These are phyloP conservation scores for Castanospermum australe DNA, from an alignment of 306 rosid genomes.

Conservation along the genomic window DNA sequence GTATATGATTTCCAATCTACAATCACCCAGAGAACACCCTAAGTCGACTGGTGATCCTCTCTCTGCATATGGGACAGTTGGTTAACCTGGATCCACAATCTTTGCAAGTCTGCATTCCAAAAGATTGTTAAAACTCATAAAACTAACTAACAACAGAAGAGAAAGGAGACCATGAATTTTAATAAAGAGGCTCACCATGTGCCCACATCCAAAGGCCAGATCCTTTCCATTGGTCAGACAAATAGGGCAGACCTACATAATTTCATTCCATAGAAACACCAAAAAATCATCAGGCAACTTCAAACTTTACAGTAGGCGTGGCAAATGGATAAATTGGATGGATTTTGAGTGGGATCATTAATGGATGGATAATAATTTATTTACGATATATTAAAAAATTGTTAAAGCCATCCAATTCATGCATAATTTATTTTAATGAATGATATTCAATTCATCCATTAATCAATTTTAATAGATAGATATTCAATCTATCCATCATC, in stretches of 20 bases:
- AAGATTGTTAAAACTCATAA: slow-evolving; percentile 6
- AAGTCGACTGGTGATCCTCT: slow-evolving; percentile 66
- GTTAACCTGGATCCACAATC: slow-evolving; percentile 73
- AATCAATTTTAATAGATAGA: too few relatives aligned
- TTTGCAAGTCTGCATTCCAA: slow-evolving; percentile 63
- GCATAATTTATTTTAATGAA: too few relatives aligned
- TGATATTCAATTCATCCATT: too few relatives aligned
- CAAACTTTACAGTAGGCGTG: too few relatives aligned
- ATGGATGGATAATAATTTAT: too few relatives aligned
- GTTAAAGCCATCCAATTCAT: too few relatives aligned
- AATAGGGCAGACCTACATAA: slow-evolving; percentile 68
- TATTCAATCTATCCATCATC: too few relatives aligned
- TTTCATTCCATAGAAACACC: slow-evolving; percentile 12
- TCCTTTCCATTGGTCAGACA: slow-evolving; percentile 73
- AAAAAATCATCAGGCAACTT: not conserved
- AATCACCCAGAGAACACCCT: slow-evolving; percentile 64
- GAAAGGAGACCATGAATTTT: not conserved
- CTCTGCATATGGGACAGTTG: slow-evolving; percentile 74
- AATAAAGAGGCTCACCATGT: slow-evolving; percentile 67
- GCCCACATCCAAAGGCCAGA: slow-evolving; percentile 85
- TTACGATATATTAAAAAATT: too few relatives aligned
- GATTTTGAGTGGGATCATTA: too few relatives aligned
- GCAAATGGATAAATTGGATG: too few relatives aligned
- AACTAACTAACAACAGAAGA: not conserved
- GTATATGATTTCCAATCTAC: not conserved